Evolutionary conservation across 257 asterid genomes (phyloP).

Genomic region (Haberlea rhodopensis): DNA sequence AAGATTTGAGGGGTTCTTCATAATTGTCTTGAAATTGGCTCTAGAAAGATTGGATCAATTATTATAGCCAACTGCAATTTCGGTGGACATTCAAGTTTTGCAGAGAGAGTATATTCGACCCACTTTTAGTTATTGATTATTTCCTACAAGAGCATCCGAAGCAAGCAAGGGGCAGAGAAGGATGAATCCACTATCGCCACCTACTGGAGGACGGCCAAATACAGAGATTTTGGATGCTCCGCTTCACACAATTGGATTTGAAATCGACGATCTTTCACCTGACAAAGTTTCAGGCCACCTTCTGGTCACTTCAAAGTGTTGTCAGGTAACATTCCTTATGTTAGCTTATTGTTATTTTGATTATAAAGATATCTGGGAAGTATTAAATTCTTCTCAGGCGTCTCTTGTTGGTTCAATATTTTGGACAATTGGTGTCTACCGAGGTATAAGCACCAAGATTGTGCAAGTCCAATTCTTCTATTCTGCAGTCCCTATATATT

Average conservation of each 20-base stretch:
- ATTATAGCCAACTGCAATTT: too few species aligned
- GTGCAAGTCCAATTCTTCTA: too few species aligned
- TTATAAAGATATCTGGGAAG: not conserved
- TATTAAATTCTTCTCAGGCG: too few species aligned
- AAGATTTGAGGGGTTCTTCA: too few species aligned
- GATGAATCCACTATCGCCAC: conserved; percentile 22
- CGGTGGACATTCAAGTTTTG: too few species aligned
- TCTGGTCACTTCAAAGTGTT: conserved; percentile 54
- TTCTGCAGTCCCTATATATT: not conserved
- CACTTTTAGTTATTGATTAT: too few species aligned
- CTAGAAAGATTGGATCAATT: too few species aligned
- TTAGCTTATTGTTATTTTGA: conserved; percentile 2
- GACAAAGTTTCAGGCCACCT: conserved; percentile 62
- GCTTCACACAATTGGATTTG: conserved; percentile 62
- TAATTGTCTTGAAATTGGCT: too few species aligned
- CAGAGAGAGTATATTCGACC: too few species aligned
- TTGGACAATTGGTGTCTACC: too few species aligned
- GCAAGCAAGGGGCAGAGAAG: not conserved
- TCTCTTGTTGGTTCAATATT: too few species aligned
- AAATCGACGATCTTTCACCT: conserved; percentile 57
- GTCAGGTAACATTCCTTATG: conserved; percentile 44
- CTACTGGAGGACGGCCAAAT: conserved; percentile 27
- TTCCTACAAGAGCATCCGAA: not conserved
- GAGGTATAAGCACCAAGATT: too few species aligned
- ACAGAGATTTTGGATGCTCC: conserved; percentile 49